Percentiles rank a stretch among this genome's conserved stretches.
These are phyloP conservation scores for Exophiala oligosperma DNA, from an alignment of 2,329 filamentous ascomycete species.

Conservation along the genomic window DNA sequence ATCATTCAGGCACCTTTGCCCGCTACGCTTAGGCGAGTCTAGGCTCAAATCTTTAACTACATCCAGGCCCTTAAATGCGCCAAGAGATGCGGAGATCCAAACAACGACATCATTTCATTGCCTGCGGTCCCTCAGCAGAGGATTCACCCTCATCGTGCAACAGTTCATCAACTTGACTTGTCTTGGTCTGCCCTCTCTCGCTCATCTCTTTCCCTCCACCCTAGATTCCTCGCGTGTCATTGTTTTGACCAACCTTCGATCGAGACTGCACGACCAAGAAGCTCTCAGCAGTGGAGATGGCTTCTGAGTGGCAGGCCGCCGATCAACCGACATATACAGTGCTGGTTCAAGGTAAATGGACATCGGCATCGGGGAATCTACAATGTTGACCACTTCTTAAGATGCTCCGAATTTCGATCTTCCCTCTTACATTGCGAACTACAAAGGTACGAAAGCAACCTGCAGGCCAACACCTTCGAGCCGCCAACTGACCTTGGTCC, in stretches of 20 bases:
- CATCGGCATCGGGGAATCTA: slow-evolving; percentile 1
- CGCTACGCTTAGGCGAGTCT: background rate
- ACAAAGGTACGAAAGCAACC: slow-evolving; percentile 61
- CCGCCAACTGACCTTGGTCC: background rate
- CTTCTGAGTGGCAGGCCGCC: slow-evolving; percentile 7
- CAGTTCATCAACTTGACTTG: background rate
- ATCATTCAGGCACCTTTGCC: background rate
- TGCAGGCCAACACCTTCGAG: background rate
- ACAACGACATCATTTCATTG: background rate
- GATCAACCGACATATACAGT: slow-evolving; percentile 17
- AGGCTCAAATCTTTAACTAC: background rate
- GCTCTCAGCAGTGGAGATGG: slow-evolving; percentile 10
- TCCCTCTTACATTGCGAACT: slow-evolving; percentile 87
- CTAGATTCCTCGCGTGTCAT: no score
- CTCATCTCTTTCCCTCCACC: background rate
- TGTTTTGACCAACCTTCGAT: no score
- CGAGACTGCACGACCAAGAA: background rate
- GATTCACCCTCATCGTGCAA: background rate
- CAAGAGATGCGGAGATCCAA: background rate
- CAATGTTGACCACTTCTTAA: slow-evolving; percentile 36
- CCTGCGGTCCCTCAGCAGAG: background rate
- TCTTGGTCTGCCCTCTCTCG: background rate
- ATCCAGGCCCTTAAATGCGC: background rate
- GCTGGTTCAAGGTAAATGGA: slow-evolving; percentile 20
- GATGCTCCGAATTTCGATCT: slow-evolving; percentile 86